These are phyloP conservation scores for Beauveria brongniartii DNA, from an alignment of 2,329 filamentous ascomycete species.

Conservation along the genomic window DNA sequence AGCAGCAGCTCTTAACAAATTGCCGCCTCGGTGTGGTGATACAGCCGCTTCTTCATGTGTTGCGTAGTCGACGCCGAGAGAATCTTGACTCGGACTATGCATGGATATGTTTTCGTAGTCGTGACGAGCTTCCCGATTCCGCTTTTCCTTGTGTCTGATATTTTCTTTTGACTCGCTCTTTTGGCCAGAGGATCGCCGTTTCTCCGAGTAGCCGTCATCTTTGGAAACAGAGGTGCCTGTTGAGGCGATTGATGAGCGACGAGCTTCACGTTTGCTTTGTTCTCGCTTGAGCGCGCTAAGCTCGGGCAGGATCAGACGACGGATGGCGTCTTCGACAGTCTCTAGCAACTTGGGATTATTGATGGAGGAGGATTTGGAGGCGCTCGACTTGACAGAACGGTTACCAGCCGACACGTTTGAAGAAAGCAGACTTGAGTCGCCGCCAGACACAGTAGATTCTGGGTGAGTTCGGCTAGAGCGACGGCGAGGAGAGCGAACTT, in stretches of 20 bases:
- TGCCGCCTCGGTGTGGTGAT: slow-evolving; percentile 37
- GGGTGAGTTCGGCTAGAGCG: slow-evolving; percentile 44
- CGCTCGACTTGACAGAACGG: slow-evolving; percentile 44
- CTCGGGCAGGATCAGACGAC: slow-evolving; percentile 82
- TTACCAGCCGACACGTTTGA: slow-evolving; percentile 47
- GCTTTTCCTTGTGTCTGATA: slow-evolving; percentile 33
- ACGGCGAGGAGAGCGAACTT: slow-evolving; percentile 37
- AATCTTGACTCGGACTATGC: slow-evolving; percentile 40
- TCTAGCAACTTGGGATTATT: slow-evolving; percentile 88
- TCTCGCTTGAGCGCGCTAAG: slow-evolving; percentile 86
- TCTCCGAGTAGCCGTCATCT: slow-evolving; percentile 50
- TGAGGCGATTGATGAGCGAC: slow-evolving; percentile 55
- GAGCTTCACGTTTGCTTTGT: slow-evolving; percentile 67
- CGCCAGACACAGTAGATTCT: slow-evolving; percentile 45
- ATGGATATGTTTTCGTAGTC: slow-evolving; percentile 43
- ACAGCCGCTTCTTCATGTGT: slow-evolving; percentile 29
- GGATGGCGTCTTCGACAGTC: slow-evolving; percentile 88
- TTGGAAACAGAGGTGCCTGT: slow-evolving; percentile 46
- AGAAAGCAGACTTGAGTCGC: slow-evolving; percentile 47
- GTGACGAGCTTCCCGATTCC: slow-evolving; percentile 47
- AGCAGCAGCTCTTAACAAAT: slow-evolving; percentile 37
- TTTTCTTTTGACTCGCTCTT: slow-evolving; percentile 46
- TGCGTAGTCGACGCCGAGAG: slow-evolving; percentile 29
- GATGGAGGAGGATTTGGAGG: slow-evolving; percentile 61
- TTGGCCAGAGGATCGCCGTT: slow-evolving; percentile 54